Evolutionary conservation across 371 early-diverging fungal species (phyloP).

Genomic region (Lichtheimia hyalospora): DNA sequence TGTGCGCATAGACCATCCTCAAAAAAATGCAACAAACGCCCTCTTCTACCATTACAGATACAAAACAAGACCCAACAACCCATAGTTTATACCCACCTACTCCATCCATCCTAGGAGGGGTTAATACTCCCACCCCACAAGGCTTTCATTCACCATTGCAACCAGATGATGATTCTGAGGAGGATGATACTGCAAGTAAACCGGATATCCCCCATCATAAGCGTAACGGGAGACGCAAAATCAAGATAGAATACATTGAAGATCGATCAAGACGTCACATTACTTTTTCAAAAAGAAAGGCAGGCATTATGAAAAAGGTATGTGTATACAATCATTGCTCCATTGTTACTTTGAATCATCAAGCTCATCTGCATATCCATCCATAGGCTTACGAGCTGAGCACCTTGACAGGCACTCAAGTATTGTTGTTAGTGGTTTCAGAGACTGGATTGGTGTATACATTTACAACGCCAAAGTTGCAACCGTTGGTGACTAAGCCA

Average conservation of each 20-base stretch:
- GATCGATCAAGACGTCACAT: slow-evolving; percentile 92
- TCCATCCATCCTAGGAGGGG: too few species aligned
- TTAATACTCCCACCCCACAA: too few species aligned
- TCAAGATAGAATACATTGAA: slow-evolving; percentile 93
- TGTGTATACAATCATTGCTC: neutral
- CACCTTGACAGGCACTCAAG: slow-evolving; percentile 97
- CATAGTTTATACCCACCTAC: too few species aligned
- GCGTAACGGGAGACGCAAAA: slow-evolving; percentile 81
- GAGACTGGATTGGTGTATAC: slow-evolving; percentile 99
- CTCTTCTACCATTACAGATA: too few species aligned
- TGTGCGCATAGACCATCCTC: too few species aligned
- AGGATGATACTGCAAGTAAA: neutral
- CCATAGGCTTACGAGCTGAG: slow-evolving; percentile 94
- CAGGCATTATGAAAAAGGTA: slow-evolving; percentile 98
- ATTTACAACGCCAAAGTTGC: slow-evolving; percentile 96
- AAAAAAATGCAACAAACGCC: too few species aligned
- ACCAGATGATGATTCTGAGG: slow-evolving; percentile 2
- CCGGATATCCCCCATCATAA: slow-evolving; percentile 20
- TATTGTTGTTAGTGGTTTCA: slow-evolving; percentile 95
- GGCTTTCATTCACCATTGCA: too few species aligned
- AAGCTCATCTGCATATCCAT: neutral
- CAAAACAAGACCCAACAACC: too few species aligned
- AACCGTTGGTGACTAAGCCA: slow-evolving; percentile 92
- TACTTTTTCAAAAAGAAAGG: slow-evolving; percentile 96
- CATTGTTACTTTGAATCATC: too few species aligned